A percentile compares a stretch with the other conserved stretches of the same genome.
Evolutionary conservation across 2,329 filamentous ascomycete species (phyloP).

Genomic region (Phialophora macrospora): DNA sequence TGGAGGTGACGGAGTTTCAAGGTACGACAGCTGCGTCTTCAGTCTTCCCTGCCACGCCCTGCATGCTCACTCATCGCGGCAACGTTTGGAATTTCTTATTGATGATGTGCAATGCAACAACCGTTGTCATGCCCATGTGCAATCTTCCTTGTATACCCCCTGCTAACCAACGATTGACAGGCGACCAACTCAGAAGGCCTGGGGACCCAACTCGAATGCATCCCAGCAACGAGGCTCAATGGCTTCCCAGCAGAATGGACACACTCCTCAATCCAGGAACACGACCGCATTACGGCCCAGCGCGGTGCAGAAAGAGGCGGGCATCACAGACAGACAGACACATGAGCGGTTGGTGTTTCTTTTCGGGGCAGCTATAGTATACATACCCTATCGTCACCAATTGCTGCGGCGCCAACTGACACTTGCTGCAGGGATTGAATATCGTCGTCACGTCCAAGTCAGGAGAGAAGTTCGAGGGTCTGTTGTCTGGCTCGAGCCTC

Average conservation of each 20-base stretch:
- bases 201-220: constrained; percentile 65
- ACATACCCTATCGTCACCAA: constrained; percentile 40
- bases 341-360: constrained; percentile 66
- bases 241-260: constrained; percentile 60
- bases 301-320: constrained; percentile 52
- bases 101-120: background rate
- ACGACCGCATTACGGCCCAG: constrained; percentile 45
- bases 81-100: background rate
- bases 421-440: constrained; percentile 56
- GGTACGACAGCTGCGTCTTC: constrained; percentile 23
- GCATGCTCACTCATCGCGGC: background rate
- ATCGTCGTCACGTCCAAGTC: constrained; percentile 62
- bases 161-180: constrained; percentile 22
- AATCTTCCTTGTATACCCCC: background rate
- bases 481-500: constrained; percentile 62
- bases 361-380: constrained; percentile 63
- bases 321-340: constrained; percentile 61
- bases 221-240: constrained; percentile 62
- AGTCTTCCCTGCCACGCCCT: constrained; percentile 8
- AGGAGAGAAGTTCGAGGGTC: constrained; percentile 65
- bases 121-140: background rate
- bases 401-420: constrained; percentile 18
- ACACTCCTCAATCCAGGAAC: constrained; percentile 51
- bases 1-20: constrained; percentile 34
- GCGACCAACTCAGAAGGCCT: constrained; percentile 57